Evolutionary conservation across 306 rosid genomes (phyloP), one percentile per base, ranked within the genome.

Genomic region (Cucurbita moschata): DNA sequence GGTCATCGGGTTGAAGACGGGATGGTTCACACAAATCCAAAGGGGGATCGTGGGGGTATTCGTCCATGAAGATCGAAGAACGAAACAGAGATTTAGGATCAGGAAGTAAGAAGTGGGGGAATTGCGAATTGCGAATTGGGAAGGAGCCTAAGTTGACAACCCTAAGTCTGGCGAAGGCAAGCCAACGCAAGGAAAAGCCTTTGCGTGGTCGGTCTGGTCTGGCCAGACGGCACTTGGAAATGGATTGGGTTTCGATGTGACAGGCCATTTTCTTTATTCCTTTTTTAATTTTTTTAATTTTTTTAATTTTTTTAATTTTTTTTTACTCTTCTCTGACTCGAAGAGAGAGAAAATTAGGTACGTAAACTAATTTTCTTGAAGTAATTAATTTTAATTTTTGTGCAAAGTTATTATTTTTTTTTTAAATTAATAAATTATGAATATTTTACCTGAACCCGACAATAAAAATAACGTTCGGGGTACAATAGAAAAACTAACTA

Each of bases 141-240:
- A 12, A 30, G 16, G 3, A 14, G 0, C n/a, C 21, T 50, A 42
- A 44, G 62, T 57, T 50, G 40, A 12, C 79, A 80, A 86, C 85
- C 96, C 97, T 88, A 91, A 82, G 55, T 70, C 2, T 65, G 71
- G 71, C 10, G 70, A 38, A 56, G 37, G 63, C 43, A 81, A 57
- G 38, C 15, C 58, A 54, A 54, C 35, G 63, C 16, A 58, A 66
- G 53, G 21, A 43, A 30, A 30, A 6, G 74, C 42, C 52, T 75
- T 39, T 64, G 76, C 44, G 75, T 64, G 40, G 82, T 75, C 86
- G 85, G 73, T 50, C 59, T 70, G 59, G 74, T 70, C 59, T 73
- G 77, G 81, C 73, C 57, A 75, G 71, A 78, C 83, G 76, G 83
- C 81, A 80, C 83, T 76, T 78, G 83, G 83, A 81, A 78, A 78